Evolutionary conservation across 164 flowering plant species (phyloP).

Genomic region (Vitis rupestris): DNA sequence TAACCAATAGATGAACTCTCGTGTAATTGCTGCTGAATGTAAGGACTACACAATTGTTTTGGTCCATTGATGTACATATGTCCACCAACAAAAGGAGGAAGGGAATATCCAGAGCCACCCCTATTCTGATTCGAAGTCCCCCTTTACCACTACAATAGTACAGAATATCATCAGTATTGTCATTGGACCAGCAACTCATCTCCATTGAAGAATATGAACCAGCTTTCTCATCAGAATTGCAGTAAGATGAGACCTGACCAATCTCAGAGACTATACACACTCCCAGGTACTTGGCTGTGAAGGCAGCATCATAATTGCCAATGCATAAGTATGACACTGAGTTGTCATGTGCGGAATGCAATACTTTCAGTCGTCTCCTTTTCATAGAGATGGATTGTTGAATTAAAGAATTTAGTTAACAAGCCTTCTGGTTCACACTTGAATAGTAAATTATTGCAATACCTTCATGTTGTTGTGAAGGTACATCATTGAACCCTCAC

Average conservation of each 20-base stretch:
- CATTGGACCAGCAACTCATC: constrained; percentile 36
- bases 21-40: constrained; percentile 71
- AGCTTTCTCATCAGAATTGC: too few species aligned
- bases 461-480: too few species aligned
- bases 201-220: constrained; percentile 31
- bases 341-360: not conserved
- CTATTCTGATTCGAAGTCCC: constrained; percentile 19
- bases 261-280: too few species aligned
- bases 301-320: constrained; percentile 17
- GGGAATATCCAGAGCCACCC: too few species aligned
- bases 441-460: too few species aligned
- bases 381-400: constrained; percentile 6
- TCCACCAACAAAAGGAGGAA: too few species aligned
- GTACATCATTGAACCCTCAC: too few species aligned
- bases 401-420: not conserved
- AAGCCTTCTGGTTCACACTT: too few species aligned
- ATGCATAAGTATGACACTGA: constrained; percentile 11
- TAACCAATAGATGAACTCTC: constrained; percentile 48
- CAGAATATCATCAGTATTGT: constrained; percentile 22
- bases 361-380: constrained; percentile 23
- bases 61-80: constrained; percentile 61
- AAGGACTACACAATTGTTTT: constrained; percentile 94
- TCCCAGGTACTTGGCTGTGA: not conserved
- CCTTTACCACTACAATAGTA: constrained; percentile 17
- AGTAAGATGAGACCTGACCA: too few species aligned